Conservation (phyloP, 176 grass and related monocot genomes). For the Musa itinerans region DNA sequence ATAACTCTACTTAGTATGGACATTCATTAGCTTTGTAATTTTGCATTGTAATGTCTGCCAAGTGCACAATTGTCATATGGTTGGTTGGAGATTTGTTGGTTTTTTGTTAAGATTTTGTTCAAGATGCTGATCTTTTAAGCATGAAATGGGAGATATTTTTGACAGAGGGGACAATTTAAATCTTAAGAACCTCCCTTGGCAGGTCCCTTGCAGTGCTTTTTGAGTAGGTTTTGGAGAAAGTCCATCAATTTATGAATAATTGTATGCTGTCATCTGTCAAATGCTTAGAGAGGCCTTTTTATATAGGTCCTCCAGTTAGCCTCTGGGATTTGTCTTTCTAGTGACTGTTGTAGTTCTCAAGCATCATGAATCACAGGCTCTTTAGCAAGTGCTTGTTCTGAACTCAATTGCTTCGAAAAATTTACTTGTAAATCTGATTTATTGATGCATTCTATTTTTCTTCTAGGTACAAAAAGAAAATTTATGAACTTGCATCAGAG, state of each 20-base stretch:
- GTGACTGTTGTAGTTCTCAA: background rate
- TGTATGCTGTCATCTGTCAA: too few relatives aligned
- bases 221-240: background rate
- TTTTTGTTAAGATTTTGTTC: too few relatives aligned
- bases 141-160: too few relatives aligned
- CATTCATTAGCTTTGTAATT: too few relatives aligned
- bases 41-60: too few relatives aligned
- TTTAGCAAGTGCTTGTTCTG: background rate
- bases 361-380: background rate
- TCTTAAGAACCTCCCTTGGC: too few relatives aligned
- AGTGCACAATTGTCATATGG: too few relatives aligned
- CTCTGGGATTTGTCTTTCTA: background rate
- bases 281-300: background rate
- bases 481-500: conserved; percentile 66
- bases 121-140: too few relatives aligned
- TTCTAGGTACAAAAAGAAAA: conserved; percentile 68
- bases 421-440: background rate
- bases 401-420: background rate
- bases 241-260: background rate
- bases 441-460: conserved; percentile 8
- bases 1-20: too few relatives aligned
- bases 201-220: too few relatives aligned
- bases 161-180: too few relatives aligned
- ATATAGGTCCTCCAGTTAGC: background rate
- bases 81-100: too few relatives aligned